Conservation (phyloP, 1,284 basidiomycete species). For the Ceratobasidium sp. region DNA sequence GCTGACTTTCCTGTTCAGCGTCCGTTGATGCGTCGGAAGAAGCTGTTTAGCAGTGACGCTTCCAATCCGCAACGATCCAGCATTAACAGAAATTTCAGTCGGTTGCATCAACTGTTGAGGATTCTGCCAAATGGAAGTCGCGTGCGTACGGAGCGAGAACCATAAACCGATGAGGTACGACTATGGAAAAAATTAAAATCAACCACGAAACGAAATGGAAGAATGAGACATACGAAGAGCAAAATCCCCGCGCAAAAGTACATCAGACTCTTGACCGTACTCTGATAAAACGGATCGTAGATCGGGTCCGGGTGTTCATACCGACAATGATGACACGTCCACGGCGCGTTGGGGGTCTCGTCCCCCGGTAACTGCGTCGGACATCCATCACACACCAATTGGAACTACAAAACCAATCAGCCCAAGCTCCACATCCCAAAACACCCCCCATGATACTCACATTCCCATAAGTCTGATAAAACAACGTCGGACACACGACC, state of each 20-base stretch:
- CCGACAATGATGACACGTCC: slow-evolving; percentile 93
- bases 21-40: slow-evolving; percentile 56
- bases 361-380: slow-evolving; percentile 62
- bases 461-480: slow-evolving; percentile 98
- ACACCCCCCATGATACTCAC: slow-evolving; percentile 71
- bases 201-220: neutral
- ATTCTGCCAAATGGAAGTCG: slow-evolving; percentile 99
- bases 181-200: slow-evolving; percentile 60
- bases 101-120: slow-evolving; percentile 86
- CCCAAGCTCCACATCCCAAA: slow-evolving; percentile 80
- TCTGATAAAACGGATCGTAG: slow-evolving; percentile 95
- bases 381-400: slow-evolving; percentile 93
- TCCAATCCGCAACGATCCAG: slow-evolving; percentile 65
- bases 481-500: slow-evolving; percentile 93
- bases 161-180: slow-evolving; percentile 97
- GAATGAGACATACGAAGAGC: slow-evolving; percentile 78
- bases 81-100: slow-evolving; percentile 65
- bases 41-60: slow-evolving; percentile 52
- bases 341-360: slow-evolving; percentile 64
- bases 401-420: slow-evolving; percentile 71
- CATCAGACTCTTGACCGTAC: slow-evolving; percentile 92
- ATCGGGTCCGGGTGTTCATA: slow-evolving; percentile 96
- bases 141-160: slow-evolving; percentile 99
- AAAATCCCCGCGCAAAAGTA: slow-evolving; percentile 93
- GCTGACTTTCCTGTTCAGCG: slow-evolving; percentile 64